Percentiles rank a stretch among this genome's conserved stretches.
These are phyloP conservation scores for Cucurbita moschata DNA, from an alignment of 306 rosid species.

Conservation along the genomic window DNA sequence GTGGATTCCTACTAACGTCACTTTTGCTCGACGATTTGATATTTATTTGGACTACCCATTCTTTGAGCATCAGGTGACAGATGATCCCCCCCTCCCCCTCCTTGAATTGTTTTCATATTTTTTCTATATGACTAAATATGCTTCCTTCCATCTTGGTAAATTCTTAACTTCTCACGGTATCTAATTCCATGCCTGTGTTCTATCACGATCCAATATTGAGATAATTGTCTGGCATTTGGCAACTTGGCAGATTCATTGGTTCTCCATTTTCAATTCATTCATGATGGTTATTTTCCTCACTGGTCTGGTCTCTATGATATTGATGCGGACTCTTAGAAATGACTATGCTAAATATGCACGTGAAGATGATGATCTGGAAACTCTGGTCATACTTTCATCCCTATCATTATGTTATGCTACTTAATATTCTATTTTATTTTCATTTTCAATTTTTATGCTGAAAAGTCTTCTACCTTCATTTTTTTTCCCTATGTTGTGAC, in stretches of 20 bases:
- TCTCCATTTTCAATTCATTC: conserved; percentile 95
- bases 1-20: conserved; percentile 64
- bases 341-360: conserved; percentile 99
- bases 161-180: background rate
- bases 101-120: background rate
- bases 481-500: background rate
- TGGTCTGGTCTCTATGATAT: conserved; percentile 97
- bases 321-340: conserved; percentile 95
- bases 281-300: conserved; percentile 99
- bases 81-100: background rate
- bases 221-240: conserved; percentile 9
- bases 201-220: conserved; percentile 6
- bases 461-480: background rate
- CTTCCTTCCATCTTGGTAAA: background rate
- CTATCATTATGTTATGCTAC: background rate
- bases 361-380: conserved; percentile 93
- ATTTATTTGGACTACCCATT: conserved; percentile 92
- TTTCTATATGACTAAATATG: background rate
- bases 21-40: conserved; percentile 87
- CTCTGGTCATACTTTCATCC: conserved; percentile 47
- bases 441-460: background rate
- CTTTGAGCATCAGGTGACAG: conserved; percentile 86
- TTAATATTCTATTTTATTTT: background rate
- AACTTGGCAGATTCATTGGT: conserved; percentile 86
- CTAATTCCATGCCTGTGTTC: background rate